Conservation (phyloP, 2,329 filamentous ascomycete genomes). For the Alternaria angustiovoidea region DNA sequence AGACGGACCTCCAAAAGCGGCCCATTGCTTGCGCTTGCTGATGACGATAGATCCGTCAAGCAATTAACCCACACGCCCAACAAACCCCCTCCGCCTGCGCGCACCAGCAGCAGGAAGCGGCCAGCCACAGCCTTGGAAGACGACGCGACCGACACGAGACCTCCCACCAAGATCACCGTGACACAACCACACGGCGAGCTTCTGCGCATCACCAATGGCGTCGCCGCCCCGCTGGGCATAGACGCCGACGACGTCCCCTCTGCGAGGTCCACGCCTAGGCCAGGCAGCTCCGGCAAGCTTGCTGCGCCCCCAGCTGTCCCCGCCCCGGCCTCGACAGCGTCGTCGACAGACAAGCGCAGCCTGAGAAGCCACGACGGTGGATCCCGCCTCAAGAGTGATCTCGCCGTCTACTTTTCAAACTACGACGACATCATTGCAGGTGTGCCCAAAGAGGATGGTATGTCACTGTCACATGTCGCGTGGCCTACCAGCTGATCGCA, state of each 20-base stretch:
- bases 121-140: constrained; percentile 33
- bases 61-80: constrained; percentile 19
- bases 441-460: constrained; percentile 79
- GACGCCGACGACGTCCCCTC: constrained; percentile 45
- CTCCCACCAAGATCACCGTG: constrained; percentile 54
- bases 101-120: constrained; percentile 42
- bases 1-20: constrained; percentile 39
- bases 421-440: constrained; percentile 95
- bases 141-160: constrained; percentile 43
- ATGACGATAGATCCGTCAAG: constrained; percentile 31
- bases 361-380: constrained; percentile 85
- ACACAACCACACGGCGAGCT: constrained; percentile 55
- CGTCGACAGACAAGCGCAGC: constrained; percentile 71
- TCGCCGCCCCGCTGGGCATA: constrained; percentile 45
- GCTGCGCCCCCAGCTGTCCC: constrained; percentile 30
- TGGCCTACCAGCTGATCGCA: constrained; percentile 23
- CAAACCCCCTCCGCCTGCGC: constrained; percentile 28
- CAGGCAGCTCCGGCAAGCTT: constrained; percentile 37
- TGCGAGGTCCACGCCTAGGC: constrained; percentile 41
- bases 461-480: constrained; percentile 28
- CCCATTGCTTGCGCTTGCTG: constrained; percentile 31
- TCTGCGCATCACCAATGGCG: constrained; percentile 55
- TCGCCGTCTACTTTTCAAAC: constrained; percentile 89
- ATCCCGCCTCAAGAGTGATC: constrained; percentile 86
- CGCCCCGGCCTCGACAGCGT: constrained; percentile 21